Evolutionary conservation across 2,329 filamentous ascomycete genomes (phyloP).

Genomic region (Cladosporium cucumerinum): DNA sequence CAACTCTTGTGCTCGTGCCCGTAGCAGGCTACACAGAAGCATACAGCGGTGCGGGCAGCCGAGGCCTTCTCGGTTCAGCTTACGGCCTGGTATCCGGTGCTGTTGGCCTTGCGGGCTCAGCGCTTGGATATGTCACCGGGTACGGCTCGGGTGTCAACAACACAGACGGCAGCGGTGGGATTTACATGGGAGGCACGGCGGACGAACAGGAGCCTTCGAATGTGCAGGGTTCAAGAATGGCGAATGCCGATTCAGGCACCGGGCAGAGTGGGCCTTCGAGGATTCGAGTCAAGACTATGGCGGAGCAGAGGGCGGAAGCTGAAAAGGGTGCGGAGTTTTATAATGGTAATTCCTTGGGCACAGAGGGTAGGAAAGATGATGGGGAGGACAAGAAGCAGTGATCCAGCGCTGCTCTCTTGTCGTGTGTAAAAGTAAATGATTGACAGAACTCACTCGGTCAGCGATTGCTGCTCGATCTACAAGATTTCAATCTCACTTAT

Average conservation of each 20-base stretch:
- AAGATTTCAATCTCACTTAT: background rate
- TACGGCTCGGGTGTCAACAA: conserved; percentile 14
- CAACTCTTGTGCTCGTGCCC: conserved; percentile 78
- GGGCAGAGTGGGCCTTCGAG: conserved; percentile 20
- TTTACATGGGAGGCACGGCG: conserved; percentile 29
- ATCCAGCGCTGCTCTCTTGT: background rate
- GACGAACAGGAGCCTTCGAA: conserved; percentile 22
- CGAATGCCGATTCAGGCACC: conserved; percentile 18
- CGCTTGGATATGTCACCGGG: conserved; percentile 28
- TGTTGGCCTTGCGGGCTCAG: conserved; percentile 34
- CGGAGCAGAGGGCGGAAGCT: conserved; percentile 41
- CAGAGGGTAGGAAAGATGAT: conserved; percentile 51
- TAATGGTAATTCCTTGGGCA: conserved; percentile 81
- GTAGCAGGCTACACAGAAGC: conserved; percentile 60
- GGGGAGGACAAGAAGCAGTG: conserved; percentile 38
- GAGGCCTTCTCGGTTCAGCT: conserved; percentile 35
- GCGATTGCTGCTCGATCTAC: background rate
- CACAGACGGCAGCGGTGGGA: conserved; percentile 14
- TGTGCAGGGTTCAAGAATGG: conserved; percentile 25
- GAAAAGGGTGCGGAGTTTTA: conserved; percentile 62
- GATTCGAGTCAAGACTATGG: conserved; percentile 45
- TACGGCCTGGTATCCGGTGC: conserved; percentile 35
- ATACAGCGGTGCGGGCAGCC: conserved; percentile 44
- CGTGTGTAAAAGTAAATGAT: background rate
- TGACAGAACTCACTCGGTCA: background rate